These are phyloP conservation scores for Lipomyces sp. DNA, from an alignment of 805 yeast genomes.

Conservation along the genomic window DNA sequence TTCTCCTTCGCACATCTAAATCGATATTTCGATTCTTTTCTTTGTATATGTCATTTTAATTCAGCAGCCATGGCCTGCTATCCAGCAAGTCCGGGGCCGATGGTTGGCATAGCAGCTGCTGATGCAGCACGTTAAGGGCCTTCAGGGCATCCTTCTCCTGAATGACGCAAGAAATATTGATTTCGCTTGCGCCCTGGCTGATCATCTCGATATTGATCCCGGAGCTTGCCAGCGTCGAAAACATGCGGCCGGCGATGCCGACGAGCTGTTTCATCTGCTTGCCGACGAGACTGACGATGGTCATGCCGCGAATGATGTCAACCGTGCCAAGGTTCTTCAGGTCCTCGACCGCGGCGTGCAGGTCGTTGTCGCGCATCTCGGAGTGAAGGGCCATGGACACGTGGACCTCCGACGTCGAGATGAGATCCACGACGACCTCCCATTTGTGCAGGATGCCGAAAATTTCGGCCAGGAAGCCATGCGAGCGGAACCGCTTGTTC, in stretches of 20 bases:
- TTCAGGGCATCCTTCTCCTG: slow-evolving; percentile 76
- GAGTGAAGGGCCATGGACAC: slow-evolving; percentile 96
- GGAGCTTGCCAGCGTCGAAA: slow-evolving; percentile 87
- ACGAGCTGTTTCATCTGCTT: slow-evolving; percentile 95
- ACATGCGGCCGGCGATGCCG: slow-evolving; percentile 97
- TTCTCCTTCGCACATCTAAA: too few relatives aligned
- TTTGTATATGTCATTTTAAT: background rate
- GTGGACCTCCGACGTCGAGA: slow-evolving; percentile 96
- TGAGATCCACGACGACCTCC: slow-evolving; percentile 87
- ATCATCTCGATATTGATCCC: slow-evolving; percentile 95
- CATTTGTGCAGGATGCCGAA: slow-evolving; percentile 81
- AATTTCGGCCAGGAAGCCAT: slow-evolving; percentile 90
- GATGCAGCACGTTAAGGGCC: slow-evolving; percentile 84
- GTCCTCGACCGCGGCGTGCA: slow-evolving; percentile 70
- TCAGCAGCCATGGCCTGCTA: slow-evolving; percentile 24
- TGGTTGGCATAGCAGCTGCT: slow-evolving; percentile 49
- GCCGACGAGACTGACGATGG: slow-evolving; percentile 92
- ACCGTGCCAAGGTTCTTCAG: slow-evolving; percentile 79
- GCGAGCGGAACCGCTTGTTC: slow-evolving; percentile 85
- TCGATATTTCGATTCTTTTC: too few relatives aligned
- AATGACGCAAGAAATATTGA: slow-evolving; percentile 92
- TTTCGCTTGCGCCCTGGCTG: slow-evolving; percentile 97
- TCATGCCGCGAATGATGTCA: slow-evolving; percentile 81
- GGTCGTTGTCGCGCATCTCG: slow-evolving; percentile 49
- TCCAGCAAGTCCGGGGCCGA: slow-evolving; percentile 19